Percentiles rank a stretch among this genome's conserved stretches.
Evolutionary conservation across 2,329 filamentous ascomycete species (phyloP).

Genomic region (Microsporum ferrugineum): DNA sequence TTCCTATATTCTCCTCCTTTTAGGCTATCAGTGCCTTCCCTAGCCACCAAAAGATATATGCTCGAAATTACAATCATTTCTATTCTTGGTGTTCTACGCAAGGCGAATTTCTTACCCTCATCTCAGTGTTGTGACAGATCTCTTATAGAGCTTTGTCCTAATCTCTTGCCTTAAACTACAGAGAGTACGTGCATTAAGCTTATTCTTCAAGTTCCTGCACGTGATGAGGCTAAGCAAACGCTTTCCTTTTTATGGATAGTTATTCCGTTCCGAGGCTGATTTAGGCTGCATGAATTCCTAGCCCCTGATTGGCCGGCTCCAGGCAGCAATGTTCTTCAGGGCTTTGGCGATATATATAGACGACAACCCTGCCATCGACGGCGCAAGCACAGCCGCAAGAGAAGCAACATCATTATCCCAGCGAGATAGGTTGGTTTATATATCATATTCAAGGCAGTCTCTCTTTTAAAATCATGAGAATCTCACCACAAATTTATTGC

Average conservation of each 20-base stretch:
- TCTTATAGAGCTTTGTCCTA: not conserved
- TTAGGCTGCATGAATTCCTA: constrained; percentile 2
- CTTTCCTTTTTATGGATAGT: not conserved
- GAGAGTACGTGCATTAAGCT: not conserved
- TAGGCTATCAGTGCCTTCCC: too few species aligned
- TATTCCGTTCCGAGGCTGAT: not conserved
- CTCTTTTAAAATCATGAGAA: not conserved
- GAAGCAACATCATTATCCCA: not conserved
- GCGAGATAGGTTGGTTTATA: not conserved
- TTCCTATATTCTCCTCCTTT: too few species aligned
- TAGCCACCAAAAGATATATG: too few species aligned
- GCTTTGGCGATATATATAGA: not conserved
- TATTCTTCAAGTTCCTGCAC: not conserved
- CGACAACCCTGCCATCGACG: not conserved
- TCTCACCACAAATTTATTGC: not conserved
- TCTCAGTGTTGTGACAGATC: too few species aligned
- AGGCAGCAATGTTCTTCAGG: constrained; percentile 5
- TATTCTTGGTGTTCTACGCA: too few species aligned
- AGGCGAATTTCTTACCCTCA: too few species aligned
- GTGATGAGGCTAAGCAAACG: not conserved
- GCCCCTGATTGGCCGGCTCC: not conserved
- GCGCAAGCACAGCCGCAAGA: not conserved
- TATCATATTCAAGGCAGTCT: not conserved
- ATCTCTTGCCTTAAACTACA: not conserved
- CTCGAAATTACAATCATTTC: too few species aligned